These are phyloP conservation scores for Venturia pyrina DNA, from an alignment of 2,329 filamentous ascomycete genomes.

Conservation along the genomic window DNA sequence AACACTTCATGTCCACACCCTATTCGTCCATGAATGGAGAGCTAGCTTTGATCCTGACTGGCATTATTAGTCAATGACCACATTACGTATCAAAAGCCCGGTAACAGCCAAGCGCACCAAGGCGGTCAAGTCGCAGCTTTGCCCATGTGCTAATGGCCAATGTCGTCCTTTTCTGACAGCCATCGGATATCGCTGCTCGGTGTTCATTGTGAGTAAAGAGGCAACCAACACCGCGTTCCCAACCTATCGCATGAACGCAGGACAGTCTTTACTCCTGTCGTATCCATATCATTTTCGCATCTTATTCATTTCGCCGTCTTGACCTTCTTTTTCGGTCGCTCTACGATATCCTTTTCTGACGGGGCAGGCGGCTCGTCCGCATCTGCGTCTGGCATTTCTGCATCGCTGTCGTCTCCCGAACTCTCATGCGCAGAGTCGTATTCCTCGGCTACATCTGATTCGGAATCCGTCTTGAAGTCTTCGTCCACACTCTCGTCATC, in stretches of 20 bases:
- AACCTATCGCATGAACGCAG: not conserved
- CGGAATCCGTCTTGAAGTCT: constrained; percentile 85
- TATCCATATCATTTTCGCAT: not conserved
- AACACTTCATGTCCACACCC: not conserved
- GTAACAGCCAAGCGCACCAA: not conserved
- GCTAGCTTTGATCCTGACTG: not conserved
- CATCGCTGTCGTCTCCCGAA: constrained; percentile 59
- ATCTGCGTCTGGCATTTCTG: constrained; percentile 46
- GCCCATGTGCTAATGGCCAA: not conserved
- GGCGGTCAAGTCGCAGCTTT: not conserved
- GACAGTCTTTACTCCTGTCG: not conserved
- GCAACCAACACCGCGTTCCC: not conserved
- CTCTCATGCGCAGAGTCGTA: constrained; percentile 89
- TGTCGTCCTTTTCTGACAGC: not conserved
- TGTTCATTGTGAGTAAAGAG: not conserved
- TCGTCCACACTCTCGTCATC: constrained; percentile 93
- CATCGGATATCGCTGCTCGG: not conserved
- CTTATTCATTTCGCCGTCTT: constrained; percentile 33
- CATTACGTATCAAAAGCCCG: not conserved
- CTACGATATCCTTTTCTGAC: constrained; percentile 35
- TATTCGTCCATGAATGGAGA: not conserved
- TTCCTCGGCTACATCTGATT: constrained; percentile 93
- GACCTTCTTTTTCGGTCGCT: constrained; percentile 55
- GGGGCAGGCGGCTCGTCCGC: constrained; percentile 25
- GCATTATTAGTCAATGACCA: not conserved